Percentiles rank a stretch among this genome's conserved stretches.
Conservation (phyloP, 371 early-diverging fungal species). For the Mucor lusitanicus region DNA sequence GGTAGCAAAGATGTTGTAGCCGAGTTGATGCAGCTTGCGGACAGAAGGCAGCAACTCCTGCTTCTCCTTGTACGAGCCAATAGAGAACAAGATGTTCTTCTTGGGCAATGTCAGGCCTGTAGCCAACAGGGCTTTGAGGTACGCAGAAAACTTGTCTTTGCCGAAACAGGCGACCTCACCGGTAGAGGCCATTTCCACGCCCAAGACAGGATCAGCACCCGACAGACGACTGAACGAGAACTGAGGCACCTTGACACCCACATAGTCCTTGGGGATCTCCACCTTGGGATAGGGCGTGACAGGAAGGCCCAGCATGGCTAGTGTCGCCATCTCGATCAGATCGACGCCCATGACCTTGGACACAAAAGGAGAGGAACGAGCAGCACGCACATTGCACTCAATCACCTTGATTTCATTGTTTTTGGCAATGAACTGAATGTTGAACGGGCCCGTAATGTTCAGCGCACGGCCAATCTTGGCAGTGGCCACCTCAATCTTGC, state of each 20-base stretch:
- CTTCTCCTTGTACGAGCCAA: conserved; percentile 96
- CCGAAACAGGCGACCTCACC: conserved; percentile 99
- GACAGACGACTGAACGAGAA: conserved; percentile 93
- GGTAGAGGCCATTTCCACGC: conserved; percentile 98
- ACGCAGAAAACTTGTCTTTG: conserved; percentile 94
- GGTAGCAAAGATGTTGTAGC: conserved; percentile 91
- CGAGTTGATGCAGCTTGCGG: conserved; percentile 75
- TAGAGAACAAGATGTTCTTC: conserved; percentile 90
- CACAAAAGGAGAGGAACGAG: conserved; percentile 95
- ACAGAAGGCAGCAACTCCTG: conserved; percentile 88
- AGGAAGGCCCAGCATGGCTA: conserved; percentile 84
- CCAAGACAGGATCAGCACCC: conserved; percentile 95
- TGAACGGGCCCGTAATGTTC: conserved; percentile 93
- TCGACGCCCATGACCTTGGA: conserved; percentile 91
- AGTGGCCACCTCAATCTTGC: conserved; percentile 83
- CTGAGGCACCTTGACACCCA: conserved; percentile 95
- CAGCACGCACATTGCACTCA: conserved; percentile 96
- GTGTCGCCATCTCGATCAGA: conserved; percentile 91
- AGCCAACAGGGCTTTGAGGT: conserved; percentile 87
- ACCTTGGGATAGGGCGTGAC: conserved; percentile 72
- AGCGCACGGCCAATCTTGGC: conserved; percentile 88
- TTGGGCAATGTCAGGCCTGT: conserved; percentile 90
- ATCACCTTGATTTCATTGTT: conserved; percentile 95
- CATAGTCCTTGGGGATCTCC: conserved; percentile 62
- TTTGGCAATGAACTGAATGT: conserved; percentile 96